Base-by-base conservation (phyloP, 306 rosid genomes). In the Prunus campanulata region DNA sequence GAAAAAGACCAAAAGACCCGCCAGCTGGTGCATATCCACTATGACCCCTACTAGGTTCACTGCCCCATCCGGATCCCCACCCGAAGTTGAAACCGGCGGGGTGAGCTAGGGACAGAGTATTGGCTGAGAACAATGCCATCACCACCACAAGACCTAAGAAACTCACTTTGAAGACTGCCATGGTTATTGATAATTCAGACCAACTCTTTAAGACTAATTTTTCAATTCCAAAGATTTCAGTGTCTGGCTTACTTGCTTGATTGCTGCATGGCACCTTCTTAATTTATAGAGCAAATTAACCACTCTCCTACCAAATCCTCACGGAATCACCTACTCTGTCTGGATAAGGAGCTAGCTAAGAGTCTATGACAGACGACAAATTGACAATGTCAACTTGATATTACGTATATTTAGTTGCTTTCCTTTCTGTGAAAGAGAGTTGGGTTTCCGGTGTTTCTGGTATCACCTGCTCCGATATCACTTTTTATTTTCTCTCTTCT, bases 41-140 rank as follows among this genome's bases (percentile, higher is more conserved):
- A 13, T 32, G 39, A 14, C 70, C 77, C 52, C 16, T 60, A 24
- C 35, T 4, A 24, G 65, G 65, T 10, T 60, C 8, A 25, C 70
- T 74, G 3, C 78, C 79, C 42, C 71, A 50, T 20, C 65, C 19
- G 9, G 27, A 19, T 55, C 82, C 85, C 97, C 91, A 83, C 7
- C 90, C 92, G 61, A 84, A 87, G 71, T 83, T 77, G 87, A 84
- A 86, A 54, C 84, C 82, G 0, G 32, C 79, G 6, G 91, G 96
- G 87, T 89, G 84, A 77, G 96, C 83, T 0, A 24, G 24, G 30
- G 89, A 75, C 52, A 82, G 75, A 47, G 84, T 39, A 39, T 2
- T 57, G 50, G 79, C 59, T 2, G 84, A 81, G 71, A 84, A 59
- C 61, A 83, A 65, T 74, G 81, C 47, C 71, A 74, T 25, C 60